Conservation (phyloP, 768 basidiomycete species). For the Holtermanniella nyarrowii region DNA sequence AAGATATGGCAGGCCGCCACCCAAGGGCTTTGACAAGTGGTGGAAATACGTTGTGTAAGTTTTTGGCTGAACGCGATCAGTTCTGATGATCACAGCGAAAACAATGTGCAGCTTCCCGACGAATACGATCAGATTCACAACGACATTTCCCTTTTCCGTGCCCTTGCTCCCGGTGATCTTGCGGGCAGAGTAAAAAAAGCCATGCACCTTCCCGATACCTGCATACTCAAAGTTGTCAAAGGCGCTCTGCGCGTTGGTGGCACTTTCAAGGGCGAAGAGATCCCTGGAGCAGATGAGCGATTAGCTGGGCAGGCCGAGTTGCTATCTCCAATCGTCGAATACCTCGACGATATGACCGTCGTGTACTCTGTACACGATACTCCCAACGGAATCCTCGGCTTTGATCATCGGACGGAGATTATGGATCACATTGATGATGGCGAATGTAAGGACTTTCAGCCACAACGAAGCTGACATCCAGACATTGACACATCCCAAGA, state of each 20-base stretch:
- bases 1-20: conserved; percentile 24
- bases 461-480: not conserved
- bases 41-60: conserved; percentile 34
- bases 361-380: conserved; percentile 32
- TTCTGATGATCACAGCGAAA: conserved; percentile 10
- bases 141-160: conserved; percentile 30
- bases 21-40: conserved; percentile 39
- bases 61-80: not conserved
- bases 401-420: conserved; percentile 22
- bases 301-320: conserved; percentile 23
- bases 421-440: conserved; percentile 17
- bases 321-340: conserved; percentile 14
- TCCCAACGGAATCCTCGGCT: conserved; percentile 20
- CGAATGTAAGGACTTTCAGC: conserved; percentile 24
- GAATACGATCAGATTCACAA: conserved; percentile 32
- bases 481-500: conserved; percentile 17
- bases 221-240: conserved; percentile 13
- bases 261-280: conserved; percentile 4
- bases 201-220: conserved; percentile 11
- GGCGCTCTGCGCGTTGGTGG: conserved; percentile 17
- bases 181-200: conserved; percentile 8
- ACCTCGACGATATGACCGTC: conserved; percentile 21
- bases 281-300: conserved; percentile 19
- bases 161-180: conserved; percentile 25
- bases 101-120: conserved; percentile 32